A percentile compares a stretch with the other conserved stretches of the same genome.
Evolutionary conservation across 768 basidiomycete genomes (phyloP).

Genomic region (Suillus brevipes): DNA sequence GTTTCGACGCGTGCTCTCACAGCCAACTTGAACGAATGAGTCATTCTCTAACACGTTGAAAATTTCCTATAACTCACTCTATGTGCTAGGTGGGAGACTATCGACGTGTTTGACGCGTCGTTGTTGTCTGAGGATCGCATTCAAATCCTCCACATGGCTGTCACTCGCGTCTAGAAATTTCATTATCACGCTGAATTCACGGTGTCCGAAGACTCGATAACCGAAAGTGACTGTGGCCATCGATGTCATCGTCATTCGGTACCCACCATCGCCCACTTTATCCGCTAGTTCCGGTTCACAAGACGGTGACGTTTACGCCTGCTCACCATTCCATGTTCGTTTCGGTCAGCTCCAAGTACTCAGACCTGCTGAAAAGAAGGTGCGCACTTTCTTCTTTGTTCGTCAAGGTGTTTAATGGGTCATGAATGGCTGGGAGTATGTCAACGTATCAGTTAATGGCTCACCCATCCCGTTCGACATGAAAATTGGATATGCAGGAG

Average conservation of each 20-base stretch:
- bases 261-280: slow-evolving; percentile 35
- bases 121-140: too few relatives aligned
- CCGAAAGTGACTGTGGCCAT: slow-evolving; percentile 82
- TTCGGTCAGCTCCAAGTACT: slow-evolving; percentile 98
- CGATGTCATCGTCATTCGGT: slow-evolving; percentile 94
- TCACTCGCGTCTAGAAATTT: too few relatives aligned
- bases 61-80: too few relatives aligned
- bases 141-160: too few relatives aligned
- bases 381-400: slow-evolving; percentile 30
- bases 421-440: slow-evolving; percentile 44
- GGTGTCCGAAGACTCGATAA: too few relatives aligned
- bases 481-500: slow-evolving; percentile 99
- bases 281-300: slow-evolving; percentile 30
- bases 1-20: too few relatives aligned
- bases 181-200: too few relatives aligned
- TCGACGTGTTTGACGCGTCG: too few relatives aligned
- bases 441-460: slow-evolving; percentile 87
- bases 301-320: slow-evolving; percentile 66
- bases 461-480: slow-evolving; percentile 87
- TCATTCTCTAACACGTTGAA: too few relatives aligned
- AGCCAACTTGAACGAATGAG: too few relatives aligned
- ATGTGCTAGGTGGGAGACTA: too few relatives aligned
- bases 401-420: neutral
- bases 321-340: slow-evolving; percentile 95
- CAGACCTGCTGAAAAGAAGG: slow-evolving; percentile 91